Evolutionary conservation across 768 basidiomycete genomes (phyloP).

Genomic region (Hygrocybe punicea): DNA sequence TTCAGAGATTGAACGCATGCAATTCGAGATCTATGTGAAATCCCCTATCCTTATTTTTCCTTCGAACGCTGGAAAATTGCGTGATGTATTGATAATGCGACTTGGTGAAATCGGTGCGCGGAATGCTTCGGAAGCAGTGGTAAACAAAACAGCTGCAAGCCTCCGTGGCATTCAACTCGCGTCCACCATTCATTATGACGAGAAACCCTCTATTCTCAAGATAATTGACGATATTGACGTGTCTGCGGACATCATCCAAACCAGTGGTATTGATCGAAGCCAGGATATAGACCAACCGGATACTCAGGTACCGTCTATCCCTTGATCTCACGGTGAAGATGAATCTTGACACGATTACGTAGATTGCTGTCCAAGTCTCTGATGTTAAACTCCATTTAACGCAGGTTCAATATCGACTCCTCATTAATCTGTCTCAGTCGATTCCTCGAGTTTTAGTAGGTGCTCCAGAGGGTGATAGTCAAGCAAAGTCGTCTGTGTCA

Average conservation of each 20-base stretch:
- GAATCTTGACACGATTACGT: background rate
- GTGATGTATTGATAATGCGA: slow-evolving; percentile 71
- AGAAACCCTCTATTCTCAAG: slow-evolving; percentile 56
- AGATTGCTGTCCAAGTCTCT: slow-evolving; percentile 74
- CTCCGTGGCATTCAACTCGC: slow-evolving; percentile 80
- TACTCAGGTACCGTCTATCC: slow-evolving; percentile 56
- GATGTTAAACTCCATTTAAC: slow-evolving; percentile 83
- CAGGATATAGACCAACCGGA: slow-evolving; percentile 58
- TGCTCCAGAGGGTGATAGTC: slow-evolving; percentile 41
- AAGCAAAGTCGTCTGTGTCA: slow-evolving; percentile 26
- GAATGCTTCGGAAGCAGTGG: slow-evolving; percentile 62
- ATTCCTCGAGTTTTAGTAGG: slow-evolving; percentile 63
- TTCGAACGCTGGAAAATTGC: slow-evolving; percentile 53
- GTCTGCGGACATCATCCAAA: slow-evolving; percentile 63
- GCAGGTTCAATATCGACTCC: slow-evolving; percentile 72
- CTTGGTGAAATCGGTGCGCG: slow-evolving; percentile 85
- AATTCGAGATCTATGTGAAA: slow-evolving; percentile 85
- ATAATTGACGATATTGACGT: slow-evolving; percentile 91
- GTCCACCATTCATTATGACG: slow-evolving; percentile 57
- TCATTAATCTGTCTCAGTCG: slow-evolving; percentile 62
- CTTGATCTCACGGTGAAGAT: background rate
- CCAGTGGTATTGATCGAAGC: slow-evolving; percentile 49
- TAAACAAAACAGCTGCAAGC: slow-evolving; percentile 66
- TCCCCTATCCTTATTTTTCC: slow-evolving; percentile 92
- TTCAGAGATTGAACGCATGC: slow-evolving; percentile 90